phyloP scores from a whole-genome alignment of 2,329 filamentous ascomycete species.

The Seiridium unicorne region DNA sequence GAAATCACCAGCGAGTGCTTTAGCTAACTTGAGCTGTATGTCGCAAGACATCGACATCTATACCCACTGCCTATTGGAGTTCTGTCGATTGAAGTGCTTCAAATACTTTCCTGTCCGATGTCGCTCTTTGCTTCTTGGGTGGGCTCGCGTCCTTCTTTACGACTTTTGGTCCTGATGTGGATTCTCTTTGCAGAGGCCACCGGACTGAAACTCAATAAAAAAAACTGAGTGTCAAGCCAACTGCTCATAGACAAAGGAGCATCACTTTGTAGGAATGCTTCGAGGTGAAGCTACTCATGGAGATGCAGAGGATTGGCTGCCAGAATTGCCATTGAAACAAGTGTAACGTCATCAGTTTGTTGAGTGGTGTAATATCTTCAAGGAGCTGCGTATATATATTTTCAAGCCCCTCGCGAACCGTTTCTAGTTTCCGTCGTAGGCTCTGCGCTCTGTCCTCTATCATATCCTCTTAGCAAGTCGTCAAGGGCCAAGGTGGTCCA shows the following conservation, averaged over 20 bases:
- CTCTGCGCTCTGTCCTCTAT: not conserved
- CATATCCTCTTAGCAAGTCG: not conserved
- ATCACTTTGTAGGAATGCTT: not conserved
- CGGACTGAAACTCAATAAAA: too few relatives aligned
- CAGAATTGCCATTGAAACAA: not conserved
- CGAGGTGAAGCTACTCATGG: not conserved
- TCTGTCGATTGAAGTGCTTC: too few relatives aligned
- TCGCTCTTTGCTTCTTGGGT: too few relatives aligned
- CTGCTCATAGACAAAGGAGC: not conserved
- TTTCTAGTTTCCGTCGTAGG: not conserved
- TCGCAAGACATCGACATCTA: too few relatives aligned
- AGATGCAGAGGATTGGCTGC: not conserved
- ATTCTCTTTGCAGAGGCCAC: too few relatives aligned
- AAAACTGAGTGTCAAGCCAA: not conserved
- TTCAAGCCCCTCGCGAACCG: not conserved
- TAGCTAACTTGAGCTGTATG: too few relatives aligned
- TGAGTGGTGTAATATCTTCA: not conserved
- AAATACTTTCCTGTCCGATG: too few relatives aligned
- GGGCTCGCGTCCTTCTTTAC: too few relatives aligned
- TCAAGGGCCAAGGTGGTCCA: not conserved
- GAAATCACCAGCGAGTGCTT: too few relatives aligned
- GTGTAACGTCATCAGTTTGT: not conserved
- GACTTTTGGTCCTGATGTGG: too few relatives aligned
- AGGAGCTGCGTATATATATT: not conserved
- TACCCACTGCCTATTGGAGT: too few relatives aligned